Percentiles rank a stretch among this genome's conserved stretches.
Evolutionary conservation across 176 grass and related monocot genomes (phyloP).

Genomic region (Eragrostis curvula): DNA sequence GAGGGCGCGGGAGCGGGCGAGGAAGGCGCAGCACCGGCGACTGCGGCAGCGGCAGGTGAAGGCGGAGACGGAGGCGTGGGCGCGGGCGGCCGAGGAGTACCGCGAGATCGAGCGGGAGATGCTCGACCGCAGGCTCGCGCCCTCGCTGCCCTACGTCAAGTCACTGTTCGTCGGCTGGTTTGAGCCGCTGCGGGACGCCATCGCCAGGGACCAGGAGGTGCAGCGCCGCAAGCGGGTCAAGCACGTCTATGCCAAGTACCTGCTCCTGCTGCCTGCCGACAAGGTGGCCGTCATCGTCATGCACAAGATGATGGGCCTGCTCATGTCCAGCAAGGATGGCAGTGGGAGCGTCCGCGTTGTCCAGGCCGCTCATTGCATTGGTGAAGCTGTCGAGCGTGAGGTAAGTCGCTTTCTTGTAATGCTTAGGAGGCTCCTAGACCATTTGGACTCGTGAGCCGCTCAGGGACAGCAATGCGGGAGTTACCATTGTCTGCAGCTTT

Average conservation of each 20-base stretch:
- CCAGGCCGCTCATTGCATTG: slow-evolving; percentile 72
- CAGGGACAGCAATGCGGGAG: neutral
- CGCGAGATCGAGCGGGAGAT: slow-evolving; percentile 85
- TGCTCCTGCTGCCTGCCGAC: slow-evolving; percentile 75
- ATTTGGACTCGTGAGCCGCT: neutral
- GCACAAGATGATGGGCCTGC: slow-evolving; percentile 91
- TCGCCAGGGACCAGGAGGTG: slow-evolving; percentile 69
- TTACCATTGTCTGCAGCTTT: neutral
- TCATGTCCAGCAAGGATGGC: slow-evolving; percentile 70
- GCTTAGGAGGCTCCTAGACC: slow-evolving; percentile 3
- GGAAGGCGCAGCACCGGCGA: slow-evolving; percentile 51
- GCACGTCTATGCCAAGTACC: slow-evolving; percentile 69
- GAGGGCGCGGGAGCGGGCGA: slow-evolving; percentile 25
- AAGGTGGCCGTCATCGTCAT: slow-evolving; percentile 97
- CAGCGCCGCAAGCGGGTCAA: slow-evolving; percentile 66
- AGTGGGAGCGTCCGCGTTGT: slow-evolving; percentile 68
- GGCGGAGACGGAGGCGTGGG: slow-evolving; percentile 93
- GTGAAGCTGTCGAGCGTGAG: slow-evolving; percentile 87
- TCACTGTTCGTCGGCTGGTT: slow-evolving; percentile 94
- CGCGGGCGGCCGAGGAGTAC: slow-evolving; percentile 83
- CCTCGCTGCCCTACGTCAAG: slow-evolving; percentile 80
- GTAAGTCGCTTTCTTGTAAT: slow-evolving; percentile 26
- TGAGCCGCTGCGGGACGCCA: slow-evolving; percentile 82
- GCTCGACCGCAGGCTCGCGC: slow-evolving; percentile 90
- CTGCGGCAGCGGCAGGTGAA: slow-evolving; percentile 76